Evolutionary conservation across 2,329 filamentous ascomycete genomes (phyloP).

Genomic region (Pseudogymnoascus sp.): DNA sequence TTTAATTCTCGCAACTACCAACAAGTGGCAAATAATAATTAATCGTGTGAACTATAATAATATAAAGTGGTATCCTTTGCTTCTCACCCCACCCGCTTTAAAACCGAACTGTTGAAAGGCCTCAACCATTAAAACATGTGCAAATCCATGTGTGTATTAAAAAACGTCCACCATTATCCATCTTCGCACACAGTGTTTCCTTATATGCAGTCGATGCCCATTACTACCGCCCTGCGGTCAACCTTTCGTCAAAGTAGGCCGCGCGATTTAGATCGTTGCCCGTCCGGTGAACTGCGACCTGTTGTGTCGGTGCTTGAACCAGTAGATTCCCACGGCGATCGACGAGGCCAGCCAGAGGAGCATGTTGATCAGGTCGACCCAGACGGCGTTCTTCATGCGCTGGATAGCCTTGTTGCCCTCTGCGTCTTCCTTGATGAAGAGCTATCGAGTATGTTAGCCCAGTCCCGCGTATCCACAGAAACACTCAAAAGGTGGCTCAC

Average conservation of each 20-base stretch:
- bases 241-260: not conserved
- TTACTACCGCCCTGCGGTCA: constrained; percentile 1
- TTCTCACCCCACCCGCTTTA: not conserved
- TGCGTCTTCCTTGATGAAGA: constrained; percentile 65
- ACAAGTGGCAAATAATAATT: not conserved
- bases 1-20: not conserved
- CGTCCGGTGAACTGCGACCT: constrained; percentile 52
- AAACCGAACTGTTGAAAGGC: not conserved
- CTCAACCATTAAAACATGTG: not conserved
- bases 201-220: not conserved
- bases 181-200: not conserved
- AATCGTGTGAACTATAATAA: constrained; percentile 5
- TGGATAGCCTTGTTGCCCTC: constrained; percentile 55
- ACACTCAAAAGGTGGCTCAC: constrained; percentile 26
- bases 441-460: constrained; percentile 24
- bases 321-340: constrained; percentile 47
- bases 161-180: not conserved
- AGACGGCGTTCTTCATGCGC: constrained; percentile 81
- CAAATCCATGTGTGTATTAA: constrained; percentile 2
- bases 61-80: constrained; percentile 5
- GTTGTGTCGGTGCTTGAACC: constrained; percentile 46
- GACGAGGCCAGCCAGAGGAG: constrained; percentile 66
- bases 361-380: constrained; percentile 69
- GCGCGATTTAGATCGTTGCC: constrained; percentile 39
- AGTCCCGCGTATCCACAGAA: not conserved